phyloP scores from a whole-genome alignment of 257 asterid genomes.

The Scutellaria galericulata region DNA sequence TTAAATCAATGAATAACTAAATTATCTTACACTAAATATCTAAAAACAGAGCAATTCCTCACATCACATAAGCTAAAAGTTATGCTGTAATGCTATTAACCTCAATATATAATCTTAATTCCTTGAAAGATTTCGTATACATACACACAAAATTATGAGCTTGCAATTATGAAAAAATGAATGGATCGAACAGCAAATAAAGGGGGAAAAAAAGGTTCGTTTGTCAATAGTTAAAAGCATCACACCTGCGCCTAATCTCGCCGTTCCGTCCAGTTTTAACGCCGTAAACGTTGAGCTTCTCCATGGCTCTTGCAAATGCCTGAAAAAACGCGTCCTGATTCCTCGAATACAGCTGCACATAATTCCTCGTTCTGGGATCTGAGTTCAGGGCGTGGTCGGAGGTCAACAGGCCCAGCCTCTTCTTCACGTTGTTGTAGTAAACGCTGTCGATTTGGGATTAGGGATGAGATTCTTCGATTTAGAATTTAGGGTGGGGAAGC shows the following conservation, averaged over 20 bases:
- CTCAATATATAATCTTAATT: constrained; percentile 30
- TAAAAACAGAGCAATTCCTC: too few relatives aligned
- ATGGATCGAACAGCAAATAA: constrained; percentile 28
- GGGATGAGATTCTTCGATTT: too few relatives aligned
- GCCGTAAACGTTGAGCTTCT: constrained; percentile 69
- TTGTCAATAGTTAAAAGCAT: constrained; percentile 63
- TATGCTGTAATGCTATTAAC: too few relatives aligned
- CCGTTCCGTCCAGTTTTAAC: constrained; percentile 74
- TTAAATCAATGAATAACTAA: too few relatives aligned
- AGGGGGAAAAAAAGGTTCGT: background rate
- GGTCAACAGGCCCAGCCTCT: constrained; percentile 70
- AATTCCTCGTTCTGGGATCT: constrained; percentile 60
- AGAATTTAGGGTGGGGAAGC: too few relatives aligned
- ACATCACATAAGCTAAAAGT: too few relatives aligned
- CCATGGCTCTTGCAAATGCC: constrained; percentile 83
- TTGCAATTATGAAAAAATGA: constrained; percentile 20
- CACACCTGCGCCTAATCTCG: constrained; percentile 92
- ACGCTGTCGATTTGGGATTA: constrained; percentile 51
- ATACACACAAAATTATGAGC: constrained; percentile 31
- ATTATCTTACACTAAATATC: too few relatives aligned
- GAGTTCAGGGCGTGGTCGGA: constrained; percentile 69
- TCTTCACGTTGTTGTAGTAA: constrained; percentile 65
- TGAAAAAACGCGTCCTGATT: constrained; percentile 66
- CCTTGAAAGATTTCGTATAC: constrained; percentile 30
- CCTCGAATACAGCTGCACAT: constrained; percentile 58